These are phyloP conservation scores for Fusarium pseudograminearum DNA, from an alignment of 2,329 filamentous ascomycete species.

Conservation along the genomic window DNA sequence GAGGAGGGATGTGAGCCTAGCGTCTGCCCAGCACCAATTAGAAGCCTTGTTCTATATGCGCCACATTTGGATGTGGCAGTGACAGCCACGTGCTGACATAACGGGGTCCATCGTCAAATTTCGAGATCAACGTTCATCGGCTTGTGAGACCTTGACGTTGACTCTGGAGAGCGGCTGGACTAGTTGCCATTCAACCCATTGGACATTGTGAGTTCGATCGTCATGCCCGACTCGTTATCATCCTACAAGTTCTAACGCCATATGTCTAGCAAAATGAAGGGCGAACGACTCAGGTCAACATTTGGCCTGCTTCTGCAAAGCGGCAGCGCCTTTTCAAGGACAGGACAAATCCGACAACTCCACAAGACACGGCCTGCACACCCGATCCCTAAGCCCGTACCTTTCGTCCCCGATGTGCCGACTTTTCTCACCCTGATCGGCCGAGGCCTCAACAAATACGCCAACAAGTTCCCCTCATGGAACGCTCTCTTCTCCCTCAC, in stretches of 20 bases:
- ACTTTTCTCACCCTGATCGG: conserved; percentile 94
- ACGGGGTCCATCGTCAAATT: conserved; percentile 48
- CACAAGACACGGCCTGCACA: conserved; percentile 57
- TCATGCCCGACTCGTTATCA: rapidly evolving
- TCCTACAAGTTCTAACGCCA: conserved; percentile 11
- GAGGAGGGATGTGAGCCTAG: conserved; percentile 44
- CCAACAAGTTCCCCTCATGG: conserved; percentile 90
- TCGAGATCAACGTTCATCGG: conserved; percentile 41
- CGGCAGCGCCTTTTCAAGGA: conserved; percentile 49
- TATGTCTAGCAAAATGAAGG: conserved; percentile 49
- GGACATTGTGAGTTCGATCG: conserved; percentile 32
- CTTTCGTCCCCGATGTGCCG: conserved; percentile 84
- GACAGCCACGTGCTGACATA: conserved; percentile 51
- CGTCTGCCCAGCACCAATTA: conserved; percentile 26
- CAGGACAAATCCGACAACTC: conserved; percentile 58
- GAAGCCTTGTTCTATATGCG: conserved; percentile 7
- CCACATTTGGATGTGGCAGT: conserved; percentile 19
- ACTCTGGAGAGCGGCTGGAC: conserved; percentile 36
- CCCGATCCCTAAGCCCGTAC: conserved; percentile 76
- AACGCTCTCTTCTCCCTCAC: conserved; percentile 87
- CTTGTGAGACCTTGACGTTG: conserved; percentile 39
- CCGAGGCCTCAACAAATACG: conserved; percentile 83
- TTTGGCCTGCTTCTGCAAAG: conserved; percentile 50
- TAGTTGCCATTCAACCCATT: conserved; percentile 40
- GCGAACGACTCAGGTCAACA: conserved; percentile 50